Evolutionary conservation across 805 yeast genomes (phyloP).

Genomic region (Kodamaea nitidulidarum): DNA sequence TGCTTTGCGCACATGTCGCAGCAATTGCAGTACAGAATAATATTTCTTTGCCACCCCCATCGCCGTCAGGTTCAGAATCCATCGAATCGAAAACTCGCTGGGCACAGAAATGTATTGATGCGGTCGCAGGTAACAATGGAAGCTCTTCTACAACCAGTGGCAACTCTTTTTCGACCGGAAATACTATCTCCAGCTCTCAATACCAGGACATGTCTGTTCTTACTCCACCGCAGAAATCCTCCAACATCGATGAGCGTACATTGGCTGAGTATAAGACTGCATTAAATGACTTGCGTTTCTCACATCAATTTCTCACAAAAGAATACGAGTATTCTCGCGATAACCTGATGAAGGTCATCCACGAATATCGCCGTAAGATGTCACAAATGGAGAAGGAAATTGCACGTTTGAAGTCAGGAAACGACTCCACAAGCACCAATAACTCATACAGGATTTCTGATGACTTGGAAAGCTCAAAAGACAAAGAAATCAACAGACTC

Average conservation of each 20-base stretch:
- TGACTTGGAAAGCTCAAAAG: constrained; percentile 20
- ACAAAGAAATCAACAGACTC: constrained; percentile 39
- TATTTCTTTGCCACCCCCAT: constrained; percentile 35
- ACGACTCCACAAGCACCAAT: background rate
- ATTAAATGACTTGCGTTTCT: constrained; percentile 62
- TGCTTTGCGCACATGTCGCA: constrained; percentile 44
- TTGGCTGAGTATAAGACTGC: constrained; percentile 50
- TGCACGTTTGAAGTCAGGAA: background rate
- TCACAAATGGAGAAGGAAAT: constrained; percentile 49
- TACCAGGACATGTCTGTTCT: constrained; percentile 8
- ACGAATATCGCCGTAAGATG: constrained; percentile 50
- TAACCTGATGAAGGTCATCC: constrained; percentile 49
- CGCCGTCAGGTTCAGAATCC: constrained; percentile 17
- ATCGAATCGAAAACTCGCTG: constrained; percentile 27
- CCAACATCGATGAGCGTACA: constrained; percentile 16
- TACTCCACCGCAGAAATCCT: constrained; percentile 16
- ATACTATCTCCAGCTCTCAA: background rate
- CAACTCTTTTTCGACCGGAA: background rate
- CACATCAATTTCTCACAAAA: constrained; percentile 63
- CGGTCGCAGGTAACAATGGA: constrained; percentile 15
- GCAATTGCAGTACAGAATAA: constrained; percentile 43
- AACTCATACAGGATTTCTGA: background rate
- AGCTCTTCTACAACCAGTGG: background rate
- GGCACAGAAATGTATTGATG: constrained; percentile 40
- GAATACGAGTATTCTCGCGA: constrained; percentile 65